Evolutionary conservation across 345 rosid genomes (phyloP), one percentile per base, ranked within the genome.

Genomic region (Euphorbia pulcherrima): DNA sequence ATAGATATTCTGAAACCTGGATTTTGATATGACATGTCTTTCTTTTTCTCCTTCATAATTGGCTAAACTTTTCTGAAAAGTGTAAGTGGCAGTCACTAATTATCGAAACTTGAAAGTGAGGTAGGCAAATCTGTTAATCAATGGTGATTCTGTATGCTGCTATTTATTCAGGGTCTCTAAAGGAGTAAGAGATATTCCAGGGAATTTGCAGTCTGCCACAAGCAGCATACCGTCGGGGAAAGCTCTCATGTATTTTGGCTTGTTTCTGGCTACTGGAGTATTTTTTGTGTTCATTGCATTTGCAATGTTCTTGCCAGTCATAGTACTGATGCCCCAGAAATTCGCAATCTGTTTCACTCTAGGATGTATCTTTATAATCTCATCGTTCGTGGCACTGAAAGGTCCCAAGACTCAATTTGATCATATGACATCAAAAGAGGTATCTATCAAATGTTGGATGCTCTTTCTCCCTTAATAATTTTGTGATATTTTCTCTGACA

Each of bases 371-470:
- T 88, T 91, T 71, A 91, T 94, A 71, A 83, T 91, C 59, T 90
- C 87, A 8, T 89, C 97, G 4, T 91, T 94, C 81, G 88, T 91
- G 26, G 93, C 97, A 17, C 92, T 94, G 67, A 87, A 86, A 75
- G 99, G 99, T 74, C 90, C 97, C 17, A 73, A 75, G 81, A 83
- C 76, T 74, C 97, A 91, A 77, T 81, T 91, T 20, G 79, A 75
- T 4, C 97, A 94, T 77, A 91, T 92, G 99, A 72, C 84, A 14
- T 89, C 97, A 0, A 91, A 72, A 84, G 97, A 94, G 95, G 99
- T 92, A 70, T 18, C 14, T 47, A 13, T 53, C 18, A 28, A 30
- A 29, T 58, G 27, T 59, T 40, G 29, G 21, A 26, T 57, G 4
- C 39, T 18, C 33, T 21, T 33, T 48, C 29, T 18, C 23, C 47